Evolutionary conservation across 2,329 filamentous ascomycete genomes (phyloP).

Genomic region (Diplocarpon mali): DNA sequence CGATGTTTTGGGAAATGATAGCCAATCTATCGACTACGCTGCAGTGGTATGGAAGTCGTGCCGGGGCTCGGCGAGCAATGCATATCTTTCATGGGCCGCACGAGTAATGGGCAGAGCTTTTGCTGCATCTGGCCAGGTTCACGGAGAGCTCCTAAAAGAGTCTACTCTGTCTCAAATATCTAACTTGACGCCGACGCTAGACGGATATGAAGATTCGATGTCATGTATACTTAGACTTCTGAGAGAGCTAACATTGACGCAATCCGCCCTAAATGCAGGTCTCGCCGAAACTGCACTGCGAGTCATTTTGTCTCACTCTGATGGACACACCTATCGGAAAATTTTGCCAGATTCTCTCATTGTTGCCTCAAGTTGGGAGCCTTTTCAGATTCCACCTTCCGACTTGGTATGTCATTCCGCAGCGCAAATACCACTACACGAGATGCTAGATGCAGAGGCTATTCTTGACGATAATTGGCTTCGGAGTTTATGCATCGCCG

Average conservation of each 20-base stretch:
- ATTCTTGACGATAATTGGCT: constrained; percentile 48
- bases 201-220: constrained; percentile 44
- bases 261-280: constrained; percentile 44
- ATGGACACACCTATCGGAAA: constrained; percentile 33
- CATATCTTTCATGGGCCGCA: constrained; percentile 77
- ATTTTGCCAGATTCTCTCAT: constrained; percentile 43
- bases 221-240: constrained; percentile 51
- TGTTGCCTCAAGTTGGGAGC: constrained; percentile 44
- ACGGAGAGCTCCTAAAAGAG: constrained; percentile 48
- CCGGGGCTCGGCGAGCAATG: constrained; percentile 47
- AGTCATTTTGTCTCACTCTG: constrained; percentile 38
- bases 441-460: constrained; percentile 15
- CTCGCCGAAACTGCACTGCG: constrained; percentile 50
- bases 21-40: constrained; percentile 49
- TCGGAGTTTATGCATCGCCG: constrained; percentile 45
- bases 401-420: constrained; percentile 27
- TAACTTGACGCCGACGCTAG: constrained; percentile 22
- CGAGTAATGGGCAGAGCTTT: constrained; percentile 76
- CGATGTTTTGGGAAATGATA: constrained; percentile 61
- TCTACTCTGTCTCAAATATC: constrained; percentile 40
- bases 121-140: constrained; percentile 60
- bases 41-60: constrained; percentile 69
- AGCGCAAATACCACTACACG: constrained; percentile 7
- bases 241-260: constrained; percentile 47
- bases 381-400: constrained; percentile 44